phyloP scores from a whole-genome alignment of 257 asterid species.

The Scutellaria barbata region DNA sequence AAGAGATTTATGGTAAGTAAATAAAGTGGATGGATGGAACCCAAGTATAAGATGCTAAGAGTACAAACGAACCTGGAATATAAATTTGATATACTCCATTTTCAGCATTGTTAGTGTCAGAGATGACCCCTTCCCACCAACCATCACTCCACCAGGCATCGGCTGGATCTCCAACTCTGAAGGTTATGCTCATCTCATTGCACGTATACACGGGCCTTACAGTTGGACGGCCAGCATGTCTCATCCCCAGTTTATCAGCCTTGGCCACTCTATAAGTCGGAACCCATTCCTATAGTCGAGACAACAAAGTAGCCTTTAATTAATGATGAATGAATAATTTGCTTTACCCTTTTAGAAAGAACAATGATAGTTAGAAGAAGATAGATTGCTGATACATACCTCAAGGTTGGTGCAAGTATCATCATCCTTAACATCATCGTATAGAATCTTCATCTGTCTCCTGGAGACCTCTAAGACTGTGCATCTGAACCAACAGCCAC shows the following conservation, averaged over 20 bases:
- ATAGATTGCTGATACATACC: conserved; percentile 49
- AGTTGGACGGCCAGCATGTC: conserved; percentile 68
- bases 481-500: conserved; percentile 99
- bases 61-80: conserved; percentile 63
- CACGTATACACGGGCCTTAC: conserved; percentile 66
- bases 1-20: conserved; percentile 6
- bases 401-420: conserved; percentile 69
- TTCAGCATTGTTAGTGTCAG: conserved; percentile 41
- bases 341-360: not conserved
- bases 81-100: conserved; percentile 64
- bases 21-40: not conserved
- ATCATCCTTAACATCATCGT: conserved; percentile 79
- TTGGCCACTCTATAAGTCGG: conserved; percentile 70
- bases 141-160: conserved; percentile 99
- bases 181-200: conserved; percentile 40
- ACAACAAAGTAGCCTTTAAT: not conserved
- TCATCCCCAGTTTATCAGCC: conserved; percentile 84
- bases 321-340: not conserved
- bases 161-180: conserved; percentile 75
- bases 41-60: not conserved
- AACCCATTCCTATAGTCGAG: conserved; percentile 75
- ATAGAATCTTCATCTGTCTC: conserved; percentile 65
- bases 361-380: not conserved
- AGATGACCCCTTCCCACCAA: conserved; percentile 98
- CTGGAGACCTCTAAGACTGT: conserved; percentile 64